phyloP scores from a whole-genome alignment of 2,329 filamentous ascomycete genomes.

The Zasmidium cellare region DNA sequence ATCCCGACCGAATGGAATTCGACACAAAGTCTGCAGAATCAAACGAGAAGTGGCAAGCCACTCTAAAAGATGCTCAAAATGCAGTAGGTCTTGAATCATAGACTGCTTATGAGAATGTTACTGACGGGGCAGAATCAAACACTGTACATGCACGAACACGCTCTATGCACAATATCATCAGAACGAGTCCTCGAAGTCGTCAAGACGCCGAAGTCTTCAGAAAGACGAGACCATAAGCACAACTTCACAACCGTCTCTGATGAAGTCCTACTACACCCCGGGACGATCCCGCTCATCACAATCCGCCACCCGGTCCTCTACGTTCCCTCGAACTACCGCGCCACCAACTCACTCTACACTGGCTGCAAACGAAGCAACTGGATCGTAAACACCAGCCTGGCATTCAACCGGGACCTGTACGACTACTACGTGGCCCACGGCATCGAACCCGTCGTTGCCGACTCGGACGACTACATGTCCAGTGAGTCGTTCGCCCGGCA shows the following conservation, averaged over 20 bases:
- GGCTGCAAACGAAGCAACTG: constrained; percentile 10
- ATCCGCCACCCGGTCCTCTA: constrained; percentile 38
- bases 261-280: constrained; percentile 33
- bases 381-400: constrained; percentile 30
- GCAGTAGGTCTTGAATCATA: background rate
- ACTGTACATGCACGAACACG: constrained; percentile 7
- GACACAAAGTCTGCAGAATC: background rate
- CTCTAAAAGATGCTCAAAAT: background rate
- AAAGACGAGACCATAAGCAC: background rate
- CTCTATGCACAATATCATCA: background rate
- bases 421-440: constrained; percentile 34
- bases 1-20: background rate
- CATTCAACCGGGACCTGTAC: constrained; percentile 37
- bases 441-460: constrained; percentile 35
- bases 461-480: constrained; percentile 42
- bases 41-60: background rate
- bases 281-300: constrained; percentile 26
- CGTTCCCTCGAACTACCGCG: constrained; percentile 40
- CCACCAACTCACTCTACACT: background rate
- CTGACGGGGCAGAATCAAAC: background rate
- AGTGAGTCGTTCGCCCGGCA: constrained; percentile 31
- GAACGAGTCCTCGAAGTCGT: background rate
- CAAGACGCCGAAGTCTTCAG: background rate
- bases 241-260: constrained; percentile 37
- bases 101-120: background rate